A percentile compares a stretch with the other conserved stretches of the same genome.
Conservation (phyloP, 495 filamentous ascomycete species). For the Lindgomyces ingoldianus region DNA sequence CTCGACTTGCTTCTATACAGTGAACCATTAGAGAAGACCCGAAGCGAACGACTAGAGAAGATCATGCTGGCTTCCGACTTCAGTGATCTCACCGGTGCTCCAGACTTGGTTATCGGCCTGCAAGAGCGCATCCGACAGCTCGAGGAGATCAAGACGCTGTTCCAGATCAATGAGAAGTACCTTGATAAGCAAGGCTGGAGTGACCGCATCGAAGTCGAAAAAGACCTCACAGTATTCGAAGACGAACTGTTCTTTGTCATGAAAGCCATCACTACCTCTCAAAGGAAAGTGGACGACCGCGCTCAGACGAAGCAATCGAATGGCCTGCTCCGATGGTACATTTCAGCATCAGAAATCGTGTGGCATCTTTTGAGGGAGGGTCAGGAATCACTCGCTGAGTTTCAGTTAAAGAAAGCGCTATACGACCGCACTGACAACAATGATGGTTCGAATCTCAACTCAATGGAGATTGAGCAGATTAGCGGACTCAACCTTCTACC, state of each 20-base stretch:
- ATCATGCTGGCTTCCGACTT: slow-evolving; percentile 99
- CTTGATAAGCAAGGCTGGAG: slow-evolving; percentile 90
- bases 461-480: slow-evolving; percentile 79
- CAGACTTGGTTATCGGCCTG: slow-evolving; percentile 87
- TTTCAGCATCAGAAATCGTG: slow-evolving; percentile 87
- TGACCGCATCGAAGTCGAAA: slow-evolving; percentile 79
- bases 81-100: slow-evolving; percentile 89
- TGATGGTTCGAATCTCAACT: slow-evolving; percentile 93
- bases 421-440: slow-evolving; percentile 95
- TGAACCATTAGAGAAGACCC: slow-evolving; percentile 92
- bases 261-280: slow-evolving; percentile 97
- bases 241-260: slow-evolving; percentile 99
- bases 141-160: slow-evolving; percentile 94
- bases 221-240: slow-evolving; percentile 84
- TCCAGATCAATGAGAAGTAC: slow-evolving; percentile 86
- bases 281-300: slow-evolving; percentile 78
- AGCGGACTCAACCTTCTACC: slow-evolving; percentile 85
- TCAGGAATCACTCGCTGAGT: slow-evolving; percentile 86
- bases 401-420: slow-evolving; percentile 83
- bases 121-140: slow-evolving; percentile 91
- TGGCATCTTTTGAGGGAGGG: slow-evolving; percentile 92
- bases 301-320: slow-evolving; percentile 62
- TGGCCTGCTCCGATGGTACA: slow-evolving; percentile 83
- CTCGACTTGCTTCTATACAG: slow-evolving; percentile 91
- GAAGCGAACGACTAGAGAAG: slow-evolving; percentile 90